Percentiles rank a stretch among this genome's conserved stretches.
These are phyloP conservation scores for Hygrocybe punicea DNA, from an alignment of 768 basidiomycete genomes.

Conservation along the genomic window DNA sequence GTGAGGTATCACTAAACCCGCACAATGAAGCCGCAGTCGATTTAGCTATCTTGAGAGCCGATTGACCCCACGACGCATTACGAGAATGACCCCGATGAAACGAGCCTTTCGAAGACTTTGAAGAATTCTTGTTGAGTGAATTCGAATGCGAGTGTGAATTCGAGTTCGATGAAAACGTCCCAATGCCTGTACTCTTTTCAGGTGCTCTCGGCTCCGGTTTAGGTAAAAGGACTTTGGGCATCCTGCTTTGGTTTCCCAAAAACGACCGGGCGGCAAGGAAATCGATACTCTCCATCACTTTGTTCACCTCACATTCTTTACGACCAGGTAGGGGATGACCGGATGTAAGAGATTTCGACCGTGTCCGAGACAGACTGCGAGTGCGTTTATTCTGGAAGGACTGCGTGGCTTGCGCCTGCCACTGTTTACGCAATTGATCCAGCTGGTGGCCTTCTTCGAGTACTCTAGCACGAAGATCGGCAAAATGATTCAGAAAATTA, in stretches of 20 bases:
- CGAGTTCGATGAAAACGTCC: slow-evolving; percentile 11
- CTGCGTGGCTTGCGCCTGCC: slow-evolving; percentile 59
- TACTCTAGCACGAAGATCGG: slow-evolving; percentile 40
- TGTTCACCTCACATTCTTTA: slow-evolving; percentile 22
- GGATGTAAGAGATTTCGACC: slow-evolving; percentile 53
- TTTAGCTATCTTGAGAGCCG: slow-evolving; percentile 41
- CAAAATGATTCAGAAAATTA: background rate
- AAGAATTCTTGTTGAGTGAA: slow-evolving; percentile 36
- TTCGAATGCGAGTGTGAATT: slow-evolving; percentile 37
- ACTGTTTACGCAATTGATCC: slow-evolving; percentile 59
- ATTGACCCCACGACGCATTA: slow-evolving; percentile 43
- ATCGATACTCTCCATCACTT: slow-evolving; percentile 42
- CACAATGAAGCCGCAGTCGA: slow-evolving; percentile 28
- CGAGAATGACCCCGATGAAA: slow-evolving; percentile 41
- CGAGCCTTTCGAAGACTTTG: slow-evolving; percentile 25
- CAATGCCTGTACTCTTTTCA: background rate
- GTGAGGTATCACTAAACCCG: slow-evolving; percentile 18
- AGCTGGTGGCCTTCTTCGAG: slow-evolving; percentile 61
- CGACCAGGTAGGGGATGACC: background rate
- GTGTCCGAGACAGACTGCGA: slow-evolving; percentile 58
- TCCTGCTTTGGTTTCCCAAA: slow-evolving; percentile 59
- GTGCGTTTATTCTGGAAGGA: slow-evolving; percentile 66
- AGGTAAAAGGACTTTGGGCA: slow-evolving; percentile 37
- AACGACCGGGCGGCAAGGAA: slow-evolving; percentile 64
- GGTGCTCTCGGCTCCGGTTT: slow-evolving; percentile 9